Evolutionary conservation across 805 yeast species (phyloP).

Genomic region (Yarrowia osloensis): DNA sequence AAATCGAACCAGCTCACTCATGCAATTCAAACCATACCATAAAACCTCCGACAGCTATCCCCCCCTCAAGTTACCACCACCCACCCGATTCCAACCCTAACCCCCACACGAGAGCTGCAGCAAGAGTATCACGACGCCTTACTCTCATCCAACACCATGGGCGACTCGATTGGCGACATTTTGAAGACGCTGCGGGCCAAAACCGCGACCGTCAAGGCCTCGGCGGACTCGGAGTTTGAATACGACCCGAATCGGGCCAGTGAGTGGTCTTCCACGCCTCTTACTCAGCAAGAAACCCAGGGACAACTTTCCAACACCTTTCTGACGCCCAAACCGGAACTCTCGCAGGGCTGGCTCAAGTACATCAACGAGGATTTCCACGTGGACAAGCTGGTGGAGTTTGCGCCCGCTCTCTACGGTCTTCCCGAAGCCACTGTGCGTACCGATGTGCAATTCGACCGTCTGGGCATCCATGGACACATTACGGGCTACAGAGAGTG

Average conservation of each 20-base stretch:
- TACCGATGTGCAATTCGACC: constrained; percentile 51
- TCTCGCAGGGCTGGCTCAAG: constrained; percentile 6
- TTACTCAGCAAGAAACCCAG: background rate
- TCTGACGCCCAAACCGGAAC: constrained; percentile 15
- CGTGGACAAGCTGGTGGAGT: constrained; percentile 29
- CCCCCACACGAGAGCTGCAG: background rate
- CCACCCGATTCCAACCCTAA: background rate
- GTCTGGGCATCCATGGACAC: constrained; percentile 74
- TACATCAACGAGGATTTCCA: constrained; percentile 2
- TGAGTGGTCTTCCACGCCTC: background rate
- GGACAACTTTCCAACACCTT: background rate
- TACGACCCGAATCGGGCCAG: background rate
- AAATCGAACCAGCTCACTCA: no score
- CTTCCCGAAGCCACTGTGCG: constrained; percentile 6
- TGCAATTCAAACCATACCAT: no score
- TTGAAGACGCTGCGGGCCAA: background rate
- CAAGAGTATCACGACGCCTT: background rate
- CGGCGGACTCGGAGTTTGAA: background rate
- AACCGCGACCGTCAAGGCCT: background rate
- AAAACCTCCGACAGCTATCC: no score
- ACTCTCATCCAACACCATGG: background rate
- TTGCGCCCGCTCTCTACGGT: background rate
- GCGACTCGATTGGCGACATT: background rate
- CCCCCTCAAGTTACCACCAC: no score
- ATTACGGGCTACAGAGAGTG: constrained; percentile 65